Percentiles rank a stretch among this genome's conserved stretches.
phyloP scores from a whole-genome alignment of 306 rosid genomes.

The Quercus alba region DNA sequence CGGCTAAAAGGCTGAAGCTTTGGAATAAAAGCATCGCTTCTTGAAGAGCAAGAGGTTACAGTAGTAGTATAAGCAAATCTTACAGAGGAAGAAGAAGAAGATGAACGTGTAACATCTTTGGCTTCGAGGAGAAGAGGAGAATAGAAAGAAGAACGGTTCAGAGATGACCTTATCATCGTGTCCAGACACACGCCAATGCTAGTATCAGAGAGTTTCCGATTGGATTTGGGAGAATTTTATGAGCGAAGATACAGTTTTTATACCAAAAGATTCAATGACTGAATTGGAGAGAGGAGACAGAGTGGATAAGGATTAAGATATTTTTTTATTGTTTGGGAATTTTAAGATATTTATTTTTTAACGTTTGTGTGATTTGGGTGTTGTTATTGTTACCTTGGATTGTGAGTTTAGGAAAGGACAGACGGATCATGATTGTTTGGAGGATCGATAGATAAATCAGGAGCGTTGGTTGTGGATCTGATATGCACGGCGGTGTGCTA shows the following conservation, averaged over 20 bases:
- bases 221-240: background rate
- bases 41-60: slow-evolving; percentile 52
- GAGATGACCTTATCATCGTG: slow-evolving; percentile 36
- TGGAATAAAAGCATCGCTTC: slow-evolving; percentile 54
- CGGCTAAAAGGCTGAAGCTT: slow-evolving; percentile 91
- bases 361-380: background rate
- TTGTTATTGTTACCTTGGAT: background rate
- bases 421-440: background rate
- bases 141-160: slow-evolving; percentile 45
- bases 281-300: no score
- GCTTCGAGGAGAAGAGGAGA: slow-evolving; percentile 43
- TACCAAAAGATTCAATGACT: background rate
- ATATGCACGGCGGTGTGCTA: background rate
- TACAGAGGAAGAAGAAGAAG: background rate
- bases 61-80: slow-evolving; percentile 20
- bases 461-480: background rate
- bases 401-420: background rate
- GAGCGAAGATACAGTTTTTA: background rate
- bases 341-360: background rate
- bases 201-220: background rate
- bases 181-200: background rate
- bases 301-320: background rate
- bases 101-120: slow-evolving; percentile 22
- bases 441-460: background rate
- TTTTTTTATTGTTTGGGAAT: background rate